Base-by-base conservation (phyloP, 2,329 filamentous ascomycete genomes). In the Penicillium fuscoglaucum region DNA sequence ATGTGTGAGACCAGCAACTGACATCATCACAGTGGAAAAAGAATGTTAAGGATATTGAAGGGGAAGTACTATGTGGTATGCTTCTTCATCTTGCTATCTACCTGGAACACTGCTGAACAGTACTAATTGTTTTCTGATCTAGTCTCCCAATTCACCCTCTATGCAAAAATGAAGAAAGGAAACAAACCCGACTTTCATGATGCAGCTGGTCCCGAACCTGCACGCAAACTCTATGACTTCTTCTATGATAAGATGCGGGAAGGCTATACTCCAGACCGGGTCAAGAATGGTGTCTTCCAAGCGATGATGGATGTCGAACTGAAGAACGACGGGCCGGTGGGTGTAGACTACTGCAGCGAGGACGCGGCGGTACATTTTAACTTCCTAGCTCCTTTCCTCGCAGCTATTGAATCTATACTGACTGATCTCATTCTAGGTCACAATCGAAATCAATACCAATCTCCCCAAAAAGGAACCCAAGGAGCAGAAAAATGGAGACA, bases 221-320 rank as follows among this genome's bases (percentile, higher is more conserved):
- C 93, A 26, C 90, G 87, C 68, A 83, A 83, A 61, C 81, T 98
- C 7, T 99, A 98, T 72, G 85, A 93, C 55, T 82, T 88, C 71
- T 98, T 99, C 78, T 86, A 93, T 66, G 79, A 84, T 51, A 90
- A 89, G 67, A 86, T 98, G 43, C 84, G 87, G 67, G 82, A 87
- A 54, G 82, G 86, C 3, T 96, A 98, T 73, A 75, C 80, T 6
- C 75, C 84, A 7, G 90, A 91, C 9, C 87, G 83, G 63, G 93
- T 99, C 58, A 92, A 96, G 73, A 89, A 99, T 72, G 95, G 96
- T n/a, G 87, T 93, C 31, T 99, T 99, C 74, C 93, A 96, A 72
- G 95, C 95, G 50, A 97, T 96, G 93, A 99, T 99, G 95, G 89
- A 98, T 71, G 93, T 99, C 58, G 89, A 90, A 49, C 78, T 97